Conservation (phyloP, 2,329 filamentous ascomycete genomes). For the Fusarium pilosicola region DNA sequence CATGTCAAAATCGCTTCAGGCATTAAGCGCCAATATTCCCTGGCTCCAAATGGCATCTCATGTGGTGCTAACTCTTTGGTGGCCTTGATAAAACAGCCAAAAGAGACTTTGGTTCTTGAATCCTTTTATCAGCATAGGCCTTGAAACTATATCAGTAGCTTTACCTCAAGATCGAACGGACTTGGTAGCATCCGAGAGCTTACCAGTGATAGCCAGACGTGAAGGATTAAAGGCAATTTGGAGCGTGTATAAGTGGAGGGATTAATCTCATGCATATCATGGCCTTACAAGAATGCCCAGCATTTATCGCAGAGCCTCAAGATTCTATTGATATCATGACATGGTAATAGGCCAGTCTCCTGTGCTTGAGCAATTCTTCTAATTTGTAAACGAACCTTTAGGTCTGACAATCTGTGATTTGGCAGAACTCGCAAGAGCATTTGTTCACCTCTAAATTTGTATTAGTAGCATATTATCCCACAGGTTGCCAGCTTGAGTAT, state of each 20-base stretch:
- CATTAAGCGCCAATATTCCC: no score
- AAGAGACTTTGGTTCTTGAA: neutral
- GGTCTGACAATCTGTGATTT: neutral
- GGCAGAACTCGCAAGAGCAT: no score
- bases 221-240: neutral
- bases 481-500: neutral
- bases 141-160: neutral
- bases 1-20: no score
- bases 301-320: neutral
- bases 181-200: neutral
- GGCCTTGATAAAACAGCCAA: neutral
- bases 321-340: neutral
- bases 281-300: neutral
- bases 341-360: neutral
- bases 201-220: neutral
- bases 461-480: neutral
- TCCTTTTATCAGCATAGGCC: neutral
- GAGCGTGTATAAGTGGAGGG: neutral
- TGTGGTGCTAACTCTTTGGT: neutral
- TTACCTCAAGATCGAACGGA: neutral
- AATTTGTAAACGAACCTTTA: neutral
- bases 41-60: no score
- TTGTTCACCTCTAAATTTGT: neutral
- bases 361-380: neutral
- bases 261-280: no score